A percentile compares a stretch with the other conserved stretches of the same genome.
phyloP scores from a whole-genome alignment of 306 rosid species.

The Crotalaria pallida region DNA sequence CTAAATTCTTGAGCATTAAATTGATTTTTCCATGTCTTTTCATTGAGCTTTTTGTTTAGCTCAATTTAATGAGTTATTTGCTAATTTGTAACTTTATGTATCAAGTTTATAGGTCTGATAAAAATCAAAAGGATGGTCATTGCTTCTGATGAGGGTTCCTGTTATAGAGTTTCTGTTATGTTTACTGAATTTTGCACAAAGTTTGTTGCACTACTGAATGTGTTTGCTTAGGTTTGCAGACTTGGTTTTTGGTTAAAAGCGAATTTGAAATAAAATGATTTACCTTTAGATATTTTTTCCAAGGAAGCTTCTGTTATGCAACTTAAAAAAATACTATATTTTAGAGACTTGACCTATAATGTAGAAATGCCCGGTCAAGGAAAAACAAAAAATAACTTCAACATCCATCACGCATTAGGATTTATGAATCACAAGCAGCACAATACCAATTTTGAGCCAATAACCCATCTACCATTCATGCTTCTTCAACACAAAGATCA shows the following conservation, averaged over 20 bases:
- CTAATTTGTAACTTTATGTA: neutral
- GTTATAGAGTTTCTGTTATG: neutral
- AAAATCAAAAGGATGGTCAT: neutral
- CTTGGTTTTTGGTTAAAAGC: too few relatives aligned
- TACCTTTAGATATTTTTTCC: too few relatives aligned
- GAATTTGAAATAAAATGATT: too few relatives aligned
- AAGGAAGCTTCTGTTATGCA: too few relatives aligned
- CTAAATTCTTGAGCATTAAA: conserved; percentile 7
- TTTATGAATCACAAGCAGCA: neutral
- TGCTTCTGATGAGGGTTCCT: neutral
- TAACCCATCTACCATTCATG: neutral
- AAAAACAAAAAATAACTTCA: neutral
- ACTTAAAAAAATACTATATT: too few relatives aligned
- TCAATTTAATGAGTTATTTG: neutral
- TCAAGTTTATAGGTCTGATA: neutral
- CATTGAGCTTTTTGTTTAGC: conserved; percentile 4
- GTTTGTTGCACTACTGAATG: neutral
- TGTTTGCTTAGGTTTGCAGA: too few relatives aligned
- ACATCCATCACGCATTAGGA: neutral
- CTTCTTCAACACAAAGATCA: conserved; percentile 1
- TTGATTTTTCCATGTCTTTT: neutral
- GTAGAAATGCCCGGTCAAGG: too few relatives aligned
- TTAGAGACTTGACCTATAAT: too few relatives aligned
- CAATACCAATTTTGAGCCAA: neutral
- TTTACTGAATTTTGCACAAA: neutral